Evolutionary conservation across 148 eudicot species (phyloP).

Genomic region (Spergularia marina): DNA sequence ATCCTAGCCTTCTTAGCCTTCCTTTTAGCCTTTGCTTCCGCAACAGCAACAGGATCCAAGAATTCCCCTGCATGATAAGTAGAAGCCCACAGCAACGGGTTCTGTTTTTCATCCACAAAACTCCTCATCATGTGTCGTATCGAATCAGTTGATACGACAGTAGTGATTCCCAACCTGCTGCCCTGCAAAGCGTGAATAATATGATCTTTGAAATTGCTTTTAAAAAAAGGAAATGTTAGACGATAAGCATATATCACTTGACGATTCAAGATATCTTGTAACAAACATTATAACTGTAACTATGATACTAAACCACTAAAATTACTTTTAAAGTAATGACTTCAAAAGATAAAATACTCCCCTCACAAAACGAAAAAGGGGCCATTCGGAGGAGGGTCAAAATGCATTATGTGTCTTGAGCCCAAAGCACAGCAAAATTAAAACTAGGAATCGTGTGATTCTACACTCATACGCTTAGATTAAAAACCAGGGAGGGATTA

Average conservation of each 20-base stretch:
- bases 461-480: neutral
- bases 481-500: neutral
- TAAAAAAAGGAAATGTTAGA: neutral
- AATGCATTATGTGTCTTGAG: neutral
- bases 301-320: neutral
- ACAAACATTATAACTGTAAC: neutral
- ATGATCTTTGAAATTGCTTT: neutral
- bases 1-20: constrained; percentile 61
- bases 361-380: no score
- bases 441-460: neutral
- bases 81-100: constrained; percentile 94
- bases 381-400: neutral
- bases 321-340: neutral
- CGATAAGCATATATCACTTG: no score
- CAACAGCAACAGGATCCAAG: constrained; percentile 88
- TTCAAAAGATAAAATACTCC: neutral
- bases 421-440: neutral
- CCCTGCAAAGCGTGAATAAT: constrained; percentile 44
- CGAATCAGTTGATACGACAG: constrained; percentile 94
- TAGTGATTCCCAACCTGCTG: constrained; percentile 90
- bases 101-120: constrained; percentile 89
- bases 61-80: constrained; percentile 95
- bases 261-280: neutral
- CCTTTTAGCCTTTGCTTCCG: constrained; percentile 81
- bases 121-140: constrained; percentile 99